Evolutionary conservation across 1,139 yeast genomes (phyloP).

Genomic region (Petasospora fabianii): DNA sequence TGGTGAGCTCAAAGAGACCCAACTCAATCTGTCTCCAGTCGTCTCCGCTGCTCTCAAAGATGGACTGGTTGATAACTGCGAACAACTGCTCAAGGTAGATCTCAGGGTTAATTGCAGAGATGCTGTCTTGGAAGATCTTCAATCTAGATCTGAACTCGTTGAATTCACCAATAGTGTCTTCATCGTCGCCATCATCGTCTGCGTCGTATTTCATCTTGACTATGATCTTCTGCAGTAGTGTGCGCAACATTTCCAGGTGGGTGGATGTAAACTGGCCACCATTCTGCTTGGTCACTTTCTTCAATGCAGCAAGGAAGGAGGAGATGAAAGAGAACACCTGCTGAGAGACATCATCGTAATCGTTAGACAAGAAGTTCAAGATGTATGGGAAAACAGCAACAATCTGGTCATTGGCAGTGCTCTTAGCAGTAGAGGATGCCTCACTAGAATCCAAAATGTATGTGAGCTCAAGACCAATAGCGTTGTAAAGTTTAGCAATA

Average conservation of each 20-base stretch:
- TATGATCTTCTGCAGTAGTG: slow-evolving; percentile 65
- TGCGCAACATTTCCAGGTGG: slow-evolving; percentile 50
- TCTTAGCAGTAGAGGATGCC: slow-evolving; percentile 30
- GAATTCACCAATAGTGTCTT: slow-evolving; percentile 69
- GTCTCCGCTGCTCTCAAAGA: slow-evolving; percentile 35
- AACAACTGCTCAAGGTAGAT: slow-evolving; percentile 71
- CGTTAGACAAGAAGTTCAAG: slow-evolving; percentile 68
- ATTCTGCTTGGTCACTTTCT: slow-evolving; percentile 44
- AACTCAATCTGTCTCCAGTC: slow-evolving; percentile 85
- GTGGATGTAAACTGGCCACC: slow-evolving; percentile 32
- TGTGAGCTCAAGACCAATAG: slow-evolving; percentile 72
- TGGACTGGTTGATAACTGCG: slow-evolving; percentile 56
- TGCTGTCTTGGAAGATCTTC: slow-evolving; percentile 78
- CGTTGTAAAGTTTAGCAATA: slow-evolving; percentile 69
- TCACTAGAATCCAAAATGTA: slow-evolving; percentile 54
- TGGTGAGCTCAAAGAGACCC: slow-evolving; percentile 77
- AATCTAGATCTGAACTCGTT: slow-evolving; percentile 66
- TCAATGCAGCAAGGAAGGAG: slow-evolving; percentile 65
- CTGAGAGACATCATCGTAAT: slow-evolving; percentile 82
- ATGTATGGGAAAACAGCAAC: slow-evolving; percentile 71
- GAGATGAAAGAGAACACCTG: slow-evolving; percentile 81
- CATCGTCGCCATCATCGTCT: slow-evolving; percentile 69
- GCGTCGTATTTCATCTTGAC: slow-evolving; percentile 77
- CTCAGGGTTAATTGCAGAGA: slow-evolving; percentile 71
- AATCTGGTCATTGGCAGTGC: slow-evolving; percentile 44